phyloP scores from a whole-genome alignment of 371 early-diverging fungal species.

The Lichtheimia ornata region DNA sequence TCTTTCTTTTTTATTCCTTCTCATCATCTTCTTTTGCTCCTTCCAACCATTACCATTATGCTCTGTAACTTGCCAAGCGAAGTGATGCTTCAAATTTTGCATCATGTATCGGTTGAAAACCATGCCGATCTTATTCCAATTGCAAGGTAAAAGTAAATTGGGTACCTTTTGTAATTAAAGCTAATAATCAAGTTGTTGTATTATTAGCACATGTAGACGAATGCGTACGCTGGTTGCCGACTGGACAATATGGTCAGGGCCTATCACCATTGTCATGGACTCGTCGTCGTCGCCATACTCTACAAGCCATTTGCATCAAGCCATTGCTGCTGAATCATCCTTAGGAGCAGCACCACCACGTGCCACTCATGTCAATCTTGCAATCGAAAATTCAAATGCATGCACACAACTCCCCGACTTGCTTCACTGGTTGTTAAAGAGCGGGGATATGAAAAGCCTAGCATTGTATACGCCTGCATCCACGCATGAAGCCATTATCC shows the following conservation, averaged over 20 bases:
- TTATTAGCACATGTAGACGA: constrained; percentile 18
- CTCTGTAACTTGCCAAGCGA: constrained; percentile 27
- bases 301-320: not conserved
- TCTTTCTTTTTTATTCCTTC: not conserved
- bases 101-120: constrained; percentile 23
- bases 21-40: constrained; percentile 10
- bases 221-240: constrained; percentile 13
- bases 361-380: constrained; percentile 5
- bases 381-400: not conserved
- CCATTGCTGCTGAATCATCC: not conserved
- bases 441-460: not conserved
- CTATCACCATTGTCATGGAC: constrained; percentile 8
- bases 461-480: not conserved
- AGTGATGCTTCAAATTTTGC: constrained; percentile 26
- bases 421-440: not conserved
- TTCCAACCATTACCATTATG: constrained; percentile 4
- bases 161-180: too few species aligned
- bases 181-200: too few species aligned
- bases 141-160: not conserved
- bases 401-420: not conserved
- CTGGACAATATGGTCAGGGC: constrained; percentile 16
- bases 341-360: not conserved
- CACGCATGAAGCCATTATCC: not conserved
- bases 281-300: not conserved
- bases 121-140: constrained; percentile 29